phyloP scores from a whole-genome alignment of 2,329 filamentous ascomycete genomes.

The Cytospora mali region DNA sequence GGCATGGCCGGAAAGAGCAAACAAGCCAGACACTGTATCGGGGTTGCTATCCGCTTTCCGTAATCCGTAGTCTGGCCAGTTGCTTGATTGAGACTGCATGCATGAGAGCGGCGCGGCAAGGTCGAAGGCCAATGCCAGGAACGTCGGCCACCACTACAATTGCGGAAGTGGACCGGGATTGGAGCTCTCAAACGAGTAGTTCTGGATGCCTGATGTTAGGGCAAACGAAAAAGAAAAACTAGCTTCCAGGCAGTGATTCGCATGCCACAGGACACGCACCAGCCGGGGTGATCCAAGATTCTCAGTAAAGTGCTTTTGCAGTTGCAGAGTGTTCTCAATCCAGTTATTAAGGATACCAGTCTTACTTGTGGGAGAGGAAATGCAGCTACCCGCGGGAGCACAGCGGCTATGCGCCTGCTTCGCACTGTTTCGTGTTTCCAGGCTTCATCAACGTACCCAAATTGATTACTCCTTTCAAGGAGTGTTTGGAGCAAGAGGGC shows the following conservation, averaged over 20 bases:
- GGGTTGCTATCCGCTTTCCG: background rate
- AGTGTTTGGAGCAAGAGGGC: background rate
- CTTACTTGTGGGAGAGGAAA: slow-evolving; percentile 13
- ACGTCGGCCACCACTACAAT: background rate
- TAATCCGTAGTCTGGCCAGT: background rate
- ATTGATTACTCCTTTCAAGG: background rate
- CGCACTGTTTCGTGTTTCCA: background rate
- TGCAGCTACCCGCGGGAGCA: slow-evolving; percentile 19
- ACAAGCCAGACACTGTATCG: background rate
- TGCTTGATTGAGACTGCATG: background rate
- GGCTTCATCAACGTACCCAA: background rate
- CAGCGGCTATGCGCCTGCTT: slow-evolving; percentile 5
- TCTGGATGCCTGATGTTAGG: slow-evolving; percentile 4
- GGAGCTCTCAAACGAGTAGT: background rate
- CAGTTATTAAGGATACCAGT: background rate
- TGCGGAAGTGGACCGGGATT: background rate
- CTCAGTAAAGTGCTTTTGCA: background rate
- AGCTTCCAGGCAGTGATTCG: slow-evolving; percentile 19
- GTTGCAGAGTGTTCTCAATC: background rate
- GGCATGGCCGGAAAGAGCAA: background rate
- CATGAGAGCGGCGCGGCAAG: background rate
- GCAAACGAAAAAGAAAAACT: slow-evolving; percentile 25
- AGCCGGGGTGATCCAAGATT: slow-evolving; percentile 4
- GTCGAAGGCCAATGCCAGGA: background rate
- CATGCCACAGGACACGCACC: slow-evolving; percentile 15